These are phyloP conservation scores for Globisporangium iwayamae DNA, from an alignment of 352 stramenopile genomes.

Conservation along the genomic window DNA sequence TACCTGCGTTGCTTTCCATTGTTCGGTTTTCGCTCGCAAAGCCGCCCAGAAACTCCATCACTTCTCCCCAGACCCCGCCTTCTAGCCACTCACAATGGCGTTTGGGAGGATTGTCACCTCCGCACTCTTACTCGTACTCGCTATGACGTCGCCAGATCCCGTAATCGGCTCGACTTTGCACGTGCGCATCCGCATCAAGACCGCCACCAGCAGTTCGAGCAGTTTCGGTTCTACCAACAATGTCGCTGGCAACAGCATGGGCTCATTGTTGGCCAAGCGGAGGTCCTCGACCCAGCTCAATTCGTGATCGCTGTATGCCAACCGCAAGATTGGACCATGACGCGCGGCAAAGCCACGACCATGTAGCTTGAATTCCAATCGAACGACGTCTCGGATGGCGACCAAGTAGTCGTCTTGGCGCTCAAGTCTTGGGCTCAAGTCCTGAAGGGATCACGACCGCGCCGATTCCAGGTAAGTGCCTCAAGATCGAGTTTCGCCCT, in stretches of 20 bases:
- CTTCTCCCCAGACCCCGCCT: too few relatives aligned
- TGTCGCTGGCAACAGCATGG: too few relatives aligned
- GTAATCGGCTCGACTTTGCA: background rate
- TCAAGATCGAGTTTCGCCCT: constrained; percentile 24
- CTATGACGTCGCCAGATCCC: background rate
- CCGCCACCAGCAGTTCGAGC: too few relatives aligned
- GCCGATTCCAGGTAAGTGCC: constrained; percentile 13
- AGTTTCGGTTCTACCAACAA: too few relatives aligned
- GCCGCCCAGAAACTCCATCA: too few relatives aligned
- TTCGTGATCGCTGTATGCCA: constrained; percentile 21
- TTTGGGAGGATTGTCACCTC: background rate
- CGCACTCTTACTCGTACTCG: background rate
- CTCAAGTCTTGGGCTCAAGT: constrained; percentile 11
- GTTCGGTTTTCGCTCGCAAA: too few relatives aligned
- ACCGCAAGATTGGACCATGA: constrained; percentile 24
- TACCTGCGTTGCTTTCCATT: too few relatives aligned
- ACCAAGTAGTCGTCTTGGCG: constrained; percentile 21
- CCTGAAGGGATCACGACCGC: constrained; percentile 17
- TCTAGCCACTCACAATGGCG: background rate
- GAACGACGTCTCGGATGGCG: constrained; percentile 15
- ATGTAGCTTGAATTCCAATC: constrained; percentile 10
- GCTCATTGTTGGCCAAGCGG: background rate
- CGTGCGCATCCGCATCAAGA: constrained; percentile 3
- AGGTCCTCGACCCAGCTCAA: constrained; percentile 13
- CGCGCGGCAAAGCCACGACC: constrained; percentile 13